phyloP scores from a whole-genome alignment of 257 asterid genomes.

The Salvia hispanica region DNA sequence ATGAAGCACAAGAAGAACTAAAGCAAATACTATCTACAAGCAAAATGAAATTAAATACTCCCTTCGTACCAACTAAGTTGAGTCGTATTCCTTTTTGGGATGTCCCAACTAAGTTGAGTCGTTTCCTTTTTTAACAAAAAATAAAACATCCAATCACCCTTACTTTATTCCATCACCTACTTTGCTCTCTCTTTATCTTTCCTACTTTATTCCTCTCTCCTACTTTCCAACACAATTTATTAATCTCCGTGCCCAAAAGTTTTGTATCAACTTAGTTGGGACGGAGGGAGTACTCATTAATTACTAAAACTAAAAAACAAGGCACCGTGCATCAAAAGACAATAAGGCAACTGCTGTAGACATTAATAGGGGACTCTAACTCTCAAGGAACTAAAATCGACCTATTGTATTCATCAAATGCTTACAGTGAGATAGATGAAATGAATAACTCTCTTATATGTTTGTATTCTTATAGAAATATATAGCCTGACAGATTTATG shows the following conservation, averaged over 20 bases:
- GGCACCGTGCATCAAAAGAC: conserved; percentile 10
- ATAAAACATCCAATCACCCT: too few species aligned
- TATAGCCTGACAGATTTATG: not conserved
- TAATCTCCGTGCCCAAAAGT: too few species aligned
- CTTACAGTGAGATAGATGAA: not conserved
- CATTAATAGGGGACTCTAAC: conserved; percentile 1
- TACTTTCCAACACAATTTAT: too few species aligned
- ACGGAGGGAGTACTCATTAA: too few species aligned
- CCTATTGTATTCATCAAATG: not conserved
- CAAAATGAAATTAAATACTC: not conserved
- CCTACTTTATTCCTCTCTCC: too few species aligned
- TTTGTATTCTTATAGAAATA: not conserved
- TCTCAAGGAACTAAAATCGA: conserved; percentile 15
- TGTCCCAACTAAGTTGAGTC: too few species aligned
- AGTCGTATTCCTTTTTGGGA: too few species aligned
- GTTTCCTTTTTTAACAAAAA: too few species aligned
- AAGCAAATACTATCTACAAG: not conserved
- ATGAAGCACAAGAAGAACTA: conserved; percentile 8
- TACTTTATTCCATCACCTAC: too few species aligned
- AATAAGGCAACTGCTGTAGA: conserved; percentile 1
- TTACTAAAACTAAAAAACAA: not conserved
- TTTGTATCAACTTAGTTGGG: too few species aligned
- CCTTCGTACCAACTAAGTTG: too few species aligned
- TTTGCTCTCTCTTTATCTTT: too few species aligned
- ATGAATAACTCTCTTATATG: not conserved